A percentile compares a stretch with the other conserved stretches of the same genome.
phyloP scores from a whole-genome alignment of 2,329 filamentous ascomycete species.

The Claviceps paspali region DNA sequence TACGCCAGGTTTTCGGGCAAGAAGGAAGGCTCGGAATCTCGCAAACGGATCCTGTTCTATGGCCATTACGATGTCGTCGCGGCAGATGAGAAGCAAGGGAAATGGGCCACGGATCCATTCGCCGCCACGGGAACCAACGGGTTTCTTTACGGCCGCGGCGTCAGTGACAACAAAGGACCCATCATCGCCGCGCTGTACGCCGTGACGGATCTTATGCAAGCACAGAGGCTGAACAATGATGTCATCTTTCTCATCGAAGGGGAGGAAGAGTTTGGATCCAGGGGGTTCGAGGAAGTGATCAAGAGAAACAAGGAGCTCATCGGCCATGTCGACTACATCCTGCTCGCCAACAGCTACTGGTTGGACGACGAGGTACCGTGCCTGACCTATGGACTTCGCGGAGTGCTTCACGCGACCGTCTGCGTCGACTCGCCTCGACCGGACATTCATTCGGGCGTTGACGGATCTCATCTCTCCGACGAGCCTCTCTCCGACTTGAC shows the following conservation, averaged over 20 bases:
- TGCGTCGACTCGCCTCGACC: slow-evolving; percentile 74
- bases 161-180: slow-evolving; percentile 94
- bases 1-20: slow-evolving; percentile 76
- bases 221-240: slow-evolving; percentile 73
- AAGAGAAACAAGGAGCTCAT: slow-evolving; percentile 68
- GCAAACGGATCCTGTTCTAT: slow-evolving; percentile 89
- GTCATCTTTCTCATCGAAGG: slow-evolving; percentile 92
- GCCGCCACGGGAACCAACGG: slow-evolving; percentile 79
- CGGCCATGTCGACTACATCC: slow-evolving; percentile 82
- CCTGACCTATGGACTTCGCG: slow-evolving; percentile 82
- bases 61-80: slow-evolving; percentile 96
- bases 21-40: slow-evolving; percentile 43
- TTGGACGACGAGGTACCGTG: slow-evolving; percentile 91
- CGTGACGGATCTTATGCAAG: slow-evolving; percentile 73
- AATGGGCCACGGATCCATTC: slow-evolving; percentile 83
- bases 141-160: slow-evolving; percentile 88
- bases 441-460: slow-evolving; percentile 91
- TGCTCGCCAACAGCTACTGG: slow-evolving; percentile 98
- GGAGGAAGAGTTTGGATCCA: slow-evolving; percentile 87
- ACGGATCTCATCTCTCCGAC: slow-evolving; percentile 77
- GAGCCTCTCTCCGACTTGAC: slow-evolving; percentile 89
- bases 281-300: slow-evolving; percentile 77
- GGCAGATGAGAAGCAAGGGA: slow-evolving; percentile 65
- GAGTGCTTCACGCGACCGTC: slow-evolving; percentile 84
- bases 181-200: slow-evolving; percentile 90